A percentile compares a stretch with the other conserved stretches of the same genome.
phyloP scores from a whole-genome alignment of 1,284 basidiomycete species.

The Phenoliferia sp. region DNA sequence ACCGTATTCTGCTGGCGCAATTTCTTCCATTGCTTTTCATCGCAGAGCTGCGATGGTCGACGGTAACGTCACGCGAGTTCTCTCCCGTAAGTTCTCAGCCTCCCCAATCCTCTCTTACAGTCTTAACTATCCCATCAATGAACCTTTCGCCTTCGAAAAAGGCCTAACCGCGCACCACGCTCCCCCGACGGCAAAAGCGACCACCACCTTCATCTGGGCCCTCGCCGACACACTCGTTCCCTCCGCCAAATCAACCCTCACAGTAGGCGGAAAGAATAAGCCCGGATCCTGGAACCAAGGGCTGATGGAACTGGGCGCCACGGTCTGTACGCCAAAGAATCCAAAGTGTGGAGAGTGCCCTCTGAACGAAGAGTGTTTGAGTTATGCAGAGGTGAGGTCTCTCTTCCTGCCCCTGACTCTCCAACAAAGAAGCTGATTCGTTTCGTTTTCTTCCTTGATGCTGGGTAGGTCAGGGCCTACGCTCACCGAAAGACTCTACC shows the following conservation, averaged over 20 bases:
- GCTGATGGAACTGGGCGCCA: conserved; percentile 62
- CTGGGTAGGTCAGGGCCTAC: conserved; percentile 18
- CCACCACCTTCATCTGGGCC: conserved; percentile 75
- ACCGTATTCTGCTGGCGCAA: conserved; percentile 60
- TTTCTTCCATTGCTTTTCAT: conserved; percentile 83
- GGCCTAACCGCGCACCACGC: conserved; percentile 76
- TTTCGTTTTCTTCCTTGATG: neutral
- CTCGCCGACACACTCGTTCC: conserved; percentile 65
- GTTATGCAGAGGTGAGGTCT: conserved; percentile 49
- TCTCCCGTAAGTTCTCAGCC: conserved; percentile 19
- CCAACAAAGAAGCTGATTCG: neutral
- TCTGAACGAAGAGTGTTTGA: conserved; percentile 61
- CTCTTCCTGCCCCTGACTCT: neutral
- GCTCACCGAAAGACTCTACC: conserved; percentile 23
- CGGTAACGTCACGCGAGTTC: conserved; percentile 62
- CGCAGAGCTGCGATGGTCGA: conserved; percentile 82
- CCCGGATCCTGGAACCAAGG: conserved; percentile 32
- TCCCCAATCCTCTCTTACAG: no score
- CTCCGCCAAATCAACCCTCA: neutral
- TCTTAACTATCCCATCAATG: neutral
- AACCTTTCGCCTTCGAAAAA: conserved; percentile 42
- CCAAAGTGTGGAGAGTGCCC: conserved; percentile 72
- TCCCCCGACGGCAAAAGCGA: conserved; percentile 67
- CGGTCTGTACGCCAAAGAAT: conserved; percentile 76
- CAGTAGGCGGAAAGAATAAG: conserved; percentile 17